Conservation (phyloP, 208 protist genomes). For the Phytomonas sp. region DNA sequence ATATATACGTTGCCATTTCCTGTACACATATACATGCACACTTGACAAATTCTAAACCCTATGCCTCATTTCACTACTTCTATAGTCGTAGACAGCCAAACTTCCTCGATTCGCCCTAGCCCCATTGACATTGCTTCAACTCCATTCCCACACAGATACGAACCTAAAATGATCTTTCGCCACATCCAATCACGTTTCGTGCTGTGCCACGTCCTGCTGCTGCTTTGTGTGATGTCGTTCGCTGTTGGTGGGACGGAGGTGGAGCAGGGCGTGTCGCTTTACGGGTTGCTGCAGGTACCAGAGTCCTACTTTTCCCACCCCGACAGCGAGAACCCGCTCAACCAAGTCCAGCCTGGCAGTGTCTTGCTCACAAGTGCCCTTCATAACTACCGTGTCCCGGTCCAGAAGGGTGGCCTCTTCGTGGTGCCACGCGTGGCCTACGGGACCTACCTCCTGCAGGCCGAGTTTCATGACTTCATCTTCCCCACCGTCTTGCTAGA, state of each 20-base stretch:
- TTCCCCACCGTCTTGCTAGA: slow-evolving; percentile 73
- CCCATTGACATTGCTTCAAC: background rate
- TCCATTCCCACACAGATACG: background rate
- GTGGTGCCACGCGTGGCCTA: slow-evolving; percentile 60
- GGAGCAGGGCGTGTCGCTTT: slow-evolving; percentile 16
- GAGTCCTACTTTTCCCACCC: slow-evolving; percentile 34
- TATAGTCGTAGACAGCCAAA: background rate
- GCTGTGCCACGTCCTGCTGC: slow-evolving; percentile 1
- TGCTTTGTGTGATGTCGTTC: background rate
- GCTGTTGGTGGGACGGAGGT: background rate
- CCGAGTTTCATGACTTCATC: slow-evolving; percentile 70
- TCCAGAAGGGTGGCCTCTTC: slow-evolving; percentile 61
- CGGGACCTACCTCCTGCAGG: slow-evolving; percentile 74
- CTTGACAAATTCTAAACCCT: background rate
- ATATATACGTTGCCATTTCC: background rate
- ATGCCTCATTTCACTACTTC: background rate
- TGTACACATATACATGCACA: background rate
- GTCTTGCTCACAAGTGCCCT: slow-evolving; percentile 53
- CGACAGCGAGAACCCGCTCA: slow-evolving; percentile 31
- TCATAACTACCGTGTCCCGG: slow-evolving; percentile 36
- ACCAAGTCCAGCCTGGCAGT: slow-evolving; percentile 55
- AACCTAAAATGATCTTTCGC: background rate
- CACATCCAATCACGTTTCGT: background rate
- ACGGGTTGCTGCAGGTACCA: slow-evolving; percentile 51
- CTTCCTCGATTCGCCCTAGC: background rate